Conservation (phyloP, 139 green algal genomes). For the Zygnema cylindricum region DNA sequence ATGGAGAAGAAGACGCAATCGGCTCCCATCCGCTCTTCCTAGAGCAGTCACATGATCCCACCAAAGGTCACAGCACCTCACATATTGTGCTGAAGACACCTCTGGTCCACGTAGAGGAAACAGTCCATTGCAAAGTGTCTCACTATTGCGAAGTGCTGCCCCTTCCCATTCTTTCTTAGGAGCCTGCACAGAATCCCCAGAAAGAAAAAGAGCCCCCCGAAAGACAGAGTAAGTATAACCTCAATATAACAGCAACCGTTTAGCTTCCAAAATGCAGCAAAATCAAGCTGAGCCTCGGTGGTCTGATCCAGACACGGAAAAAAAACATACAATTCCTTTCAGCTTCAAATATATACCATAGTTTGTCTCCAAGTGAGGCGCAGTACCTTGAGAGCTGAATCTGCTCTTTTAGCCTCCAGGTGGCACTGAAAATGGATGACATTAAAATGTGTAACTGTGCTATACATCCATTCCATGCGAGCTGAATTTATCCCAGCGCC, state of each 20-base stretch:
- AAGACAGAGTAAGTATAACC: no score
- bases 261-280: no score
- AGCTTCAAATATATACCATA: constrained; percentile 6
- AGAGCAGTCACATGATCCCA: constrained; percentile 64
- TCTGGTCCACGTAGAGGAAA: constrained; percentile 64
- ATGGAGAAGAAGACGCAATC: constrained; percentile 54
- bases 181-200: constrained; percentile 1
- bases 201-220: no score
- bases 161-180: constrained; percentile 79
- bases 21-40: constrained; percentile 45
- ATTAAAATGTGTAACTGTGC: constrained; percentile 73
- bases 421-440: constrained; percentile 76
- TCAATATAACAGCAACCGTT: no score
- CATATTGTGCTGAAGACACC: constrained; percentile 52
- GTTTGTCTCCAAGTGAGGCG: neutral
- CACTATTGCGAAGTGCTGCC: constrained; percentile 72
- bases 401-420: constrained; percentile 65
- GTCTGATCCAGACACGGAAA: neutral
- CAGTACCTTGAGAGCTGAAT: constrained; percentile 61
- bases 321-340: neutral
- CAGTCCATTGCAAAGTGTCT: constrained; percentile 74
- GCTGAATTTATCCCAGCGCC: neutral
- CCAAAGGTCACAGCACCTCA: constrained; percentile 59
- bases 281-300: neutral
- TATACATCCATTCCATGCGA: constrained; percentile 45